Evolutionary conservation across 345 rosid species (phyloP), one percentile per base, ranked within the genome.

Genomic region (Ricinus communis): DNA sequence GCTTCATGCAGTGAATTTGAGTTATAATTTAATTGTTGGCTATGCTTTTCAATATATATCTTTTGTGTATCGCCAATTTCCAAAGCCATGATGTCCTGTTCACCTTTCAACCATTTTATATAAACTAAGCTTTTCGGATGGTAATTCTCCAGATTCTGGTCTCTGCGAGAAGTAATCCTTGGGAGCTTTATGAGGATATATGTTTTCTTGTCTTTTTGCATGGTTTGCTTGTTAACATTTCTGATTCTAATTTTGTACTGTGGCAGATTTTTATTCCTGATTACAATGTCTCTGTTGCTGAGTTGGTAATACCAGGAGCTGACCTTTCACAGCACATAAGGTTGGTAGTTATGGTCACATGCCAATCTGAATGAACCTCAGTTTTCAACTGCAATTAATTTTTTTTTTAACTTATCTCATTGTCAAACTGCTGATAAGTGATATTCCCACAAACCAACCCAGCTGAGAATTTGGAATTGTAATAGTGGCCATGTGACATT

Each of bases 221-320:
- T 53, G n/a, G 9, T 49, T n/a, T 14, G 3, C n/a, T 1, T 59
- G 31, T 22, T 19, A 43, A 13, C 33, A 40, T 65, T 73, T 59
- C 41, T 74, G 22, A 49, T 33, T 53, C 25, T 22, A 56, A 4
- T 68, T 55, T 61, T 58, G 12, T 43, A 10, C 27, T 36, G 18
- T 68, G 68, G 50, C 80, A 84, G 87, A 80, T 84, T 67, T 84
- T 79, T 50, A 79, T 84, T 30, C 85, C 83, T 28, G 87, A 84
- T 74, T 84, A 84, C 73, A 84, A 81, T 74, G 85, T 84, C 47
- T 84, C 85, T 67, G 85, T 81, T 65, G 87, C 87, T 71, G 87
- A 84, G 69, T 47, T 84, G 70, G 85, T 84, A 30, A 81, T 81
- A 68, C 85, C 87, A 18, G 85, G 83, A 60, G 83, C 87, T 71